A percentile compares a stretch with the other conserved stretches of the same genome.
Evolutionary conservation across 192 early-diverging fungal genomes (phyloP).

Genomic region (Entomortierella beljakovae): DNA sequence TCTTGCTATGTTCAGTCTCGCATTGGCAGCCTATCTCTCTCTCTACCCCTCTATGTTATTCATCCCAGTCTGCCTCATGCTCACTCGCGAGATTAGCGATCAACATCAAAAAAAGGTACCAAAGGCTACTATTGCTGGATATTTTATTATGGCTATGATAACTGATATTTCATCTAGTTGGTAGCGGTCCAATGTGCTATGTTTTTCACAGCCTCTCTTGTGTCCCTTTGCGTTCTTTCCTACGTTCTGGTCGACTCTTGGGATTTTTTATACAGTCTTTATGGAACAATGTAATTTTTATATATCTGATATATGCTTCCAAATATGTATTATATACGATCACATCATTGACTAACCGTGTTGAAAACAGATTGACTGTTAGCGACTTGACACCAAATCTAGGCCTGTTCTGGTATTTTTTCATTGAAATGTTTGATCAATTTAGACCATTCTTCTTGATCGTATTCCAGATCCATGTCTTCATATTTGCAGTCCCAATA

Average conservation of each 20-base stretch:
- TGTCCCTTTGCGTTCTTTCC: constrained; percentile 67
- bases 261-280: constrained; percentile 74
- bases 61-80: constrained; percentile 65
- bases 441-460: constrained; percentile 94
- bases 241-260: constrained; percentile 73
- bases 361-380: constrained; percentile 67
- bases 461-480: constrained; percentile 94
- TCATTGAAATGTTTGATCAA: constrained; percentile 99
- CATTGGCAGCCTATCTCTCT: constrained; percentile 86
- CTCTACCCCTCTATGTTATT: constrained; percentile 91
- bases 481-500: constrained; percentile 90
- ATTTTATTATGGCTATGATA: neutral
- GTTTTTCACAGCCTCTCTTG: constrained; percentile 56
- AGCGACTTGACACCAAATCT: constrained; percentile 96
- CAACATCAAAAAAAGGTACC: constrained; percentile 20
- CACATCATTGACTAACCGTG: neutral
- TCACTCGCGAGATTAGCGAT: constrained; percentile 32
- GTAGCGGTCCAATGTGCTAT: constrained; percentile 16
- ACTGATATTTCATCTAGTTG: constrained; percentile 8
- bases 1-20: constrained; percentile 75
- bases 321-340: neutral
- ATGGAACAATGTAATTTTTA: constrained; percentile 76
- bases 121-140: neutral
- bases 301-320: neutral
- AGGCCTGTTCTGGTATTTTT: constrained; percentile 99